A percentile compares a stretch with the other conserved stretches of the same genome.
Conservation (phyloP, 306 rosid genomes). For the Dalbergia oliveri region DNA sequence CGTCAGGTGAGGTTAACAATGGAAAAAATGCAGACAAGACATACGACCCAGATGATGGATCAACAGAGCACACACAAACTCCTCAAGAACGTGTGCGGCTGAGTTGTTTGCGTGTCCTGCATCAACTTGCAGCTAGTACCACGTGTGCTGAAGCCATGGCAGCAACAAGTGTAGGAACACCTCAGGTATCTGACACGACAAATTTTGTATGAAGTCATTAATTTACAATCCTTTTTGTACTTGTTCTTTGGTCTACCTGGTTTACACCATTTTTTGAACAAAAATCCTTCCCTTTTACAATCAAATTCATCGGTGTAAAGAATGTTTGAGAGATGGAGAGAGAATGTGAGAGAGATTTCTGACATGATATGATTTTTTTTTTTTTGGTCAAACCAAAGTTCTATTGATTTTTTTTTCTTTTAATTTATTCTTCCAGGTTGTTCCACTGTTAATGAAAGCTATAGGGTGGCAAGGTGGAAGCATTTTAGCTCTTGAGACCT, state of each 20-base stretch:
- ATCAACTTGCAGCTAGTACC: conserved; percentile 99
- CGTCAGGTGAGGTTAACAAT: conserved; percentile 72
- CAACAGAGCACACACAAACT: conserved; percentile 78
- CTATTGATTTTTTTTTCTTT: background rate
- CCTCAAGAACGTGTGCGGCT: conserved; percentile 98
- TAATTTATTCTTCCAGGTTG: conserved; percentile 71
- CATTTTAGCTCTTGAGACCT: conserved; percentile 96
- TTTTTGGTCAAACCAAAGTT: background rate
- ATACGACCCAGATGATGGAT: conserved; percentile 62
- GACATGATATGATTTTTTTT: background rate
- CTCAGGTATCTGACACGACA: conserved; percentile 72
- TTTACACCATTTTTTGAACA: conserved; percentile 28
- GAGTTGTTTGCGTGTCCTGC: conserved; percentile 96
- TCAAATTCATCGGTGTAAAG: background rate
- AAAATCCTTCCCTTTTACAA: background rate
- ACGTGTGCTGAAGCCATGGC: conserved; percentile 99
- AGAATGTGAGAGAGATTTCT: background rate
- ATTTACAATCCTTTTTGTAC: conserved; percentile 20
- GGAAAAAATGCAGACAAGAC: conserved; percentile 63
- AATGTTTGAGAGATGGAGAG: background rate
- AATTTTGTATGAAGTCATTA: conserved; percentile 2
- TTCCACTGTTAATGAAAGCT: conserved; percentile 97
- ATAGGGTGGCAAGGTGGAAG: conserved; percentile 99
- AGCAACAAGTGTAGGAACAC: conserved; percentile 96
- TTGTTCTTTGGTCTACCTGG: conserved; percentile 1